Conservation (phyloP, 2,329 filamentous ascomycete genomes). For the Epicoccum sorghinum region DNA sequence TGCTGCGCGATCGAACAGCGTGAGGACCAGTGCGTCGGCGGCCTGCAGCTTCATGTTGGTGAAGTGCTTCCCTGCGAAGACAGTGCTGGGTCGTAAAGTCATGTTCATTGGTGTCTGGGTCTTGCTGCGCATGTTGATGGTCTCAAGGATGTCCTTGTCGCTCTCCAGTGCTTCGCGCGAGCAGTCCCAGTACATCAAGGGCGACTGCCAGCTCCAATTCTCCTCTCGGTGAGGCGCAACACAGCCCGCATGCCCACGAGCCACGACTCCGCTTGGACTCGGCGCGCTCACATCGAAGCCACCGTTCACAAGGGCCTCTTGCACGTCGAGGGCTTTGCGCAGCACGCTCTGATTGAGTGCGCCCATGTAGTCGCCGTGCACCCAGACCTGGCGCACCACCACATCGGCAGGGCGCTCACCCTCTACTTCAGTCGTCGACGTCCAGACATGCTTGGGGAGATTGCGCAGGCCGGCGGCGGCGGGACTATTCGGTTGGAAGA, state of each 20-base stretch:
- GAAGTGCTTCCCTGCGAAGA: slow-evolving; percentile 82
- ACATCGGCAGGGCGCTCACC: slow-evolving; percentile 65
- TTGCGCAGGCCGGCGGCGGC: slow-evolving; percentile 73
- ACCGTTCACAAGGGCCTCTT: slow-evolving; percentile 69
- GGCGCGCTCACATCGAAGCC: slow-evolving; percentile 27
- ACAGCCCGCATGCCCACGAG: slow-evolving; percentile 21
- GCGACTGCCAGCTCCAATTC: slow-evolving; percentile 83
- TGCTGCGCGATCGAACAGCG: slow-evolving; percentile 71
- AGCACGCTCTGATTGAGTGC: slow-evolving; percentile 71
- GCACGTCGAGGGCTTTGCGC: slow-evolving; percentile 69
- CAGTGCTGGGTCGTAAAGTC: slow-evolving; percentile 76
- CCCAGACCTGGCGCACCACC: slow-evolving; percentile 82
- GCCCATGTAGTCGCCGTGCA: slow-evolving; percentile 81
- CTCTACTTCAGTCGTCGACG: slow-evolving; percentile 69
- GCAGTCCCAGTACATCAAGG: slow-evolving; percentile 79
- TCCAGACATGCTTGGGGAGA: slow-evolving; percentile 82
- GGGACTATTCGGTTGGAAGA: slow-evolving; percentile 76
- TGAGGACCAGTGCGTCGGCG: slow-evolving; percentile 79
- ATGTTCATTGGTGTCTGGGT: slow-evolving; percentile 73
- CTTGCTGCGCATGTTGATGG: slow-evolving; percentile 69
- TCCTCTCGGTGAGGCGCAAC: slow-evolving; percentile 57
- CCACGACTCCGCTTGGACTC: slow-evolving; percentile 1
- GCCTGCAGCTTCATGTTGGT: slow-evolving; percentile 70
- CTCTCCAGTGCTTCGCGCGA: slow-evolving; percentile 62
- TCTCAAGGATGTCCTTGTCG: slow-evolving; percentile 69